Percentiles rank a stretch among this genome's conserved stretches.
Evolutionary conservation across 2,329 filamentous ascomycete species (phyloP).

Genomic region (Ramichloridium luteum): DNA sequence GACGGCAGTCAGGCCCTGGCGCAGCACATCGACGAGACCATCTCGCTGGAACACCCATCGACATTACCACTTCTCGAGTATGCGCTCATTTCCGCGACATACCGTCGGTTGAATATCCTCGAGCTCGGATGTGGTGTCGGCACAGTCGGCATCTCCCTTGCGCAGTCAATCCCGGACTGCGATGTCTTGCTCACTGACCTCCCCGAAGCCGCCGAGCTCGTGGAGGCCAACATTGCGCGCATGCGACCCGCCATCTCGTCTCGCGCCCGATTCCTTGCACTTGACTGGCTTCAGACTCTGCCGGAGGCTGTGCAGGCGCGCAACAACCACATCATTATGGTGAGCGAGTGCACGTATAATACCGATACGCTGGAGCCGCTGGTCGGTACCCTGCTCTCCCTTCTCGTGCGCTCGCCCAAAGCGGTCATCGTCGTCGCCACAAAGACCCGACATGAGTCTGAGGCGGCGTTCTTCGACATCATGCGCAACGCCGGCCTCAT

Average conservation of each 20-base stretch:
- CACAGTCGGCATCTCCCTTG: constrained; percentile 53
- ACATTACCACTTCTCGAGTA: constrained; percentile 27
- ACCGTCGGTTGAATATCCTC: constrained; percentile 38
- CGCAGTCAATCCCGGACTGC: constrained; percentile 39
- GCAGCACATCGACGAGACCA: constrained; percentile 37
- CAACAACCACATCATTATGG: constrained; percentile 47
- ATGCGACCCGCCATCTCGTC: constrained; percentile 34
- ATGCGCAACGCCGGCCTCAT: constrained; percentile 30
- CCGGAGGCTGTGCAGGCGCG: constrained; percentile 26
- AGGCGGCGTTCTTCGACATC: constrained; percentile 53
- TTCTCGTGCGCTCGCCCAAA: constrained; percentile 38
- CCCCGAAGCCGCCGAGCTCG: constrained; percentile 49
- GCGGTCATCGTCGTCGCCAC: constrained; percentile 47
- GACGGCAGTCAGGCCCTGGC: constrained; percentile 49
- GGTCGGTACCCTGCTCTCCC: constrained; percentile 42
- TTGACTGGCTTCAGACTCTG: constrained; percentile 52
- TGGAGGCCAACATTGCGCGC: constrained; percentile 41
- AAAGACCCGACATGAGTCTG: constrained; percentile 56
- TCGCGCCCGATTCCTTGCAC: constrained; percentile 35
- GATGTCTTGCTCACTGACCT: constrained; percentile 53
- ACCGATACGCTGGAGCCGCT: constrained; percentile 52
- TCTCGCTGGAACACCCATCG: constrained; percentile 22
- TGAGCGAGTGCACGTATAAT: constrained; percentile 66
- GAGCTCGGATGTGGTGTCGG: constrained; percentile 60
- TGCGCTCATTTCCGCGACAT: constrained; percentile 27